Evolutionary conservation across 1,284 basidiomycete genomes (phyloP).

Genomic region (Heterobasidion annosum): DNA sequence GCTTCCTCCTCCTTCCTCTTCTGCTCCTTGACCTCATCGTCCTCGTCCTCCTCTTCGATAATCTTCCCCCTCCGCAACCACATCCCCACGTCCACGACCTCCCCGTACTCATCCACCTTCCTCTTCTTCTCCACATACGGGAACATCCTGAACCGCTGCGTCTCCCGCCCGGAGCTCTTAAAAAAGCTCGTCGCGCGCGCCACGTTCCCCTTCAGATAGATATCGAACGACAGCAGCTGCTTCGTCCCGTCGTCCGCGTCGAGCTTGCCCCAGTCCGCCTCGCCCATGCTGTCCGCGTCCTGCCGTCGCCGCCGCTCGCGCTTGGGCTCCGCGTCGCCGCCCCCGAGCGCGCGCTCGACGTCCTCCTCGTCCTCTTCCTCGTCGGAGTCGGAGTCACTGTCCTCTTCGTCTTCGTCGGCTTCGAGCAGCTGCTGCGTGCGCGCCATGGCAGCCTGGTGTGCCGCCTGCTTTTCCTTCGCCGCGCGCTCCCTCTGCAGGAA

Average conservation of each 20-base stretch:
- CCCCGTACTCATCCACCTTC: slow-evolving; percentile 92
- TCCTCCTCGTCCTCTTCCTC: slow-evolving; percentile 63
- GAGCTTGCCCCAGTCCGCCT: slow-evolving; percentile 48
- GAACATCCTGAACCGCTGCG: slow-evolving; percentile 91
- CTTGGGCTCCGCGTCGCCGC: slow-evolving; percentile 40
- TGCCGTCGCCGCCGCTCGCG: slow-evolving; percentile 33
- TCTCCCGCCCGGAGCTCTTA: slow-evolving; percentile 60
- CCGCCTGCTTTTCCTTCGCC: slow-evolving; percentile 81
- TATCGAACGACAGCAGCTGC: slow-evolving; percentile 84
- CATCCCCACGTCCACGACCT: slow-evolving; percentile 88
- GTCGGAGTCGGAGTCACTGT: slow-evolving; percentile 54
- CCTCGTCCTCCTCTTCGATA: slow-evolving; percentile 82
- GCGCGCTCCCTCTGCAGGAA: slow-evolving; percentile 73
- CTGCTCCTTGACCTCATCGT: slow-evolving; percentile 70
- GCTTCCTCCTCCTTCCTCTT: slow-evolving; percentile 76
- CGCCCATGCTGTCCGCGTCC: slow-evolving; percentile 13
- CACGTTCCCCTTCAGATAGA: slow-evolving; percentile 92
- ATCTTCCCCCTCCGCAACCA: slow-evolving; percentile 88
- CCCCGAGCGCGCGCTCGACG: slow-evolving; percentile 50
- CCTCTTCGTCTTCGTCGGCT: slow-evolving; percentile 71
- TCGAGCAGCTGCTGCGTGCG: slow-evolving; percentile 87
- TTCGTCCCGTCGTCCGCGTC: slow-evolving; percentile 63
- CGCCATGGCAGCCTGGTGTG: slow-evolving; percentile 77
- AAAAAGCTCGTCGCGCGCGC: slow-evolving; percentile 79
- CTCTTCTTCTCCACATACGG: slow-evolving; percentile 92